A percentile compares a stretch with the other conserved stretches of the same genome.
Conservation (phyloP, 306 rosid species). For the Erythrophleum fordii region DNA sequence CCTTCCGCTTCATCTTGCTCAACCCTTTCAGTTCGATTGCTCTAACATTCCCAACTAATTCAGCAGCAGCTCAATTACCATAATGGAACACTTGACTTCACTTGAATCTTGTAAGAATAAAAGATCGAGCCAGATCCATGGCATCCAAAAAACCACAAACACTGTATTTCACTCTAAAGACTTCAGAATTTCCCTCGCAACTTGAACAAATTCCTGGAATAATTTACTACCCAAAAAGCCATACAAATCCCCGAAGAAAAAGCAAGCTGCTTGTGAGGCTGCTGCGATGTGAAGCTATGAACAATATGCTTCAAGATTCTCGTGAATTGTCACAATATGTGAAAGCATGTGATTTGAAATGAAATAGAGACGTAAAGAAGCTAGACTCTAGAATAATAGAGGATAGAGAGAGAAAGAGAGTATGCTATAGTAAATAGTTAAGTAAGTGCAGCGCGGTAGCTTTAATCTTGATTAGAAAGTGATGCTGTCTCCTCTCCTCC, state of each 20-base stretch:
- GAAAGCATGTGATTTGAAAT: slow-evolving; percentile 36
- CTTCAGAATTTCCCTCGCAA: slow-evolving; percentile 13
- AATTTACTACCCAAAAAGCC: slow-evolving; percentile 14
- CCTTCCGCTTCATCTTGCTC: slow-evolving; percentile 77
- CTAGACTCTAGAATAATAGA: background rate
- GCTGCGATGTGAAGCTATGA: slow-evolving; percentile 35
- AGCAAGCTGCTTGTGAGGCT: slow-evolving; percentile 32
- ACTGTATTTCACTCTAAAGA: background rate
- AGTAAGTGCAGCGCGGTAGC: background rate
- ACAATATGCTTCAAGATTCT: slow-evolving; percentile 36
- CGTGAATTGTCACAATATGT: slow-evolving; percentile 34
- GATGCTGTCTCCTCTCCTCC: background rate
- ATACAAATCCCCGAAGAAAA: slow-evolving; percentile 28
- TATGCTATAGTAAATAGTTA: background rate
- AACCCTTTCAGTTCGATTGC: slow-evolving; percentile 37
- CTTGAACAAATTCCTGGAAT: slow-evolving; percentile 28
- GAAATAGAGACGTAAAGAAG: slow-evolving; percentile 24
- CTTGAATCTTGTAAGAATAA: slow-evolving; percentile 32
- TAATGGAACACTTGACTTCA: slow-evolving; percentile 33
- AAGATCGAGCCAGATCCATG: slow-evolving; percentile 63
- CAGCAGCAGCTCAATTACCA: slow-evolving; percentile 35
- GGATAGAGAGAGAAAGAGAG: slow-evolving; percentile 20
- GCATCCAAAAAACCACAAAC: slow-evolving; percentile 25
- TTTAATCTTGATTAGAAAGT: slow-evolving; percentile 23
- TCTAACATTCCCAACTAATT: slow-evolving; percentile 49